Percentiles rank a stretch among this genome's conserved stretches.
These are phyloP conservation scores for Cyclotella sp. DNA, from an alignment of 108 stramenopile species.

Conservation along the genomic window DNA sequence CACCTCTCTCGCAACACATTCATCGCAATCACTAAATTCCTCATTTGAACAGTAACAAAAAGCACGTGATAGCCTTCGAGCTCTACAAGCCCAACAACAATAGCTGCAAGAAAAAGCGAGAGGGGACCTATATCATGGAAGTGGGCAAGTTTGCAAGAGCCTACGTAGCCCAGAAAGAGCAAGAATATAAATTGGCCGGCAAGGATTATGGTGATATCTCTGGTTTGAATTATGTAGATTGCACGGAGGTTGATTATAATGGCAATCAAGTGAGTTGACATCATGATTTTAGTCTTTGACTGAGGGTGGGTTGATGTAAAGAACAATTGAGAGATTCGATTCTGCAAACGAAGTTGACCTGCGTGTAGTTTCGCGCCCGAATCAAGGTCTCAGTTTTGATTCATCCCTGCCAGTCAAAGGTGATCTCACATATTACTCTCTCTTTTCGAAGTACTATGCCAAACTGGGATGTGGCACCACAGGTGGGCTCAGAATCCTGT, in stretches of 20 bases:
- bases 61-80: conserved; percentile 44
- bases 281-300: not conserved
- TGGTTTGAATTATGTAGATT: conserved; percentile 34
- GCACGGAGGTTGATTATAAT: conserved; percentile 33
- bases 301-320: not conserved
- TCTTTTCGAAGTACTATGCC: conserved; percentile 42
- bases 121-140: conserved; percentile 41
- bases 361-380: no score
- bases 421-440: not conserved
- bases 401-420: no score
- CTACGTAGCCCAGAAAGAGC: conserved; percentile 39
- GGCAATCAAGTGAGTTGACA: conserved; percentile 33
- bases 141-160: conserved; percentile 45
- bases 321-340: no score
- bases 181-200: conserved; percentile 33
- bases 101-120: conserved; percentile 26
- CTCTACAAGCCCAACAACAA: conserved; percentile 46
- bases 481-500: conserved; percentile 38
- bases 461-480: conserved; percentile 41
- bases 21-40: not conserved
- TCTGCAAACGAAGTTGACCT: no score
- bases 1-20: not conserved
- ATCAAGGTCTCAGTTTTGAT: no score
- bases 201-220: conserved; percentile 43
- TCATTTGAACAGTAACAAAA: conserved; percentile 39